Conservation (phyloP, 1,139 yeast genomes). For the Wickerhamomyces sp. region DNA sequence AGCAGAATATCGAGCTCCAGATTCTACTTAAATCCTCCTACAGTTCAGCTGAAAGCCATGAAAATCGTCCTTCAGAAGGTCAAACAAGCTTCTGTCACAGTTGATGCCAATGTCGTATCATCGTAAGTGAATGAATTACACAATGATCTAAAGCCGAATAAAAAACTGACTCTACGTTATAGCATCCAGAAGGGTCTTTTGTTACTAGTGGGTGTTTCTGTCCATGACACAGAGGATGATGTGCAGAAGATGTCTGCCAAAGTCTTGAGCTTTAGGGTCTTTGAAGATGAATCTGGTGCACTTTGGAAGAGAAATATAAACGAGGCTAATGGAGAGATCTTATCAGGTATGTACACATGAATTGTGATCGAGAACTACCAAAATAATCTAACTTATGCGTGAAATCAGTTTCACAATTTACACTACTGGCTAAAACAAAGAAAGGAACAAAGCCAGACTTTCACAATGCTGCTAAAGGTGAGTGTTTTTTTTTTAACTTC, state of each 20-base stretch:
- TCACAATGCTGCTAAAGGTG: conserved; percentile 79
- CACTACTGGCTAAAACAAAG: conserved; percentile 75
- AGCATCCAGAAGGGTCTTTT: conserved; percentile 67
- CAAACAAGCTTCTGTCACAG: conserved; percentile 81
- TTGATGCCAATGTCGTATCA: conserved; percentile 65
- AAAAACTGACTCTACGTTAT: neutral
- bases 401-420: conserved; percentile 72
- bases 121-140: conserved; percentile 37
- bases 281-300: conserved; percentile 59
- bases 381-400: neutral
- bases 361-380: too few relatives aligned
- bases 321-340: conserved; percentile 54
- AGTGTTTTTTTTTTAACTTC: conserved; percentile 1
- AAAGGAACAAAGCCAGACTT: conserved; percentile 95
- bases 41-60: conserved; percentile 50
- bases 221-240: conserved; percentile 71
- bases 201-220: conserved; percentile 79
- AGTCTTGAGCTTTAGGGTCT: conserved; percentile 58
- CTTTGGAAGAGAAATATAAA: conserved; percentile 56
- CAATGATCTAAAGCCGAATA: neutral
- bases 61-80: conserved; percentile 87
- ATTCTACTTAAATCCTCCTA: too few relatives aligned
- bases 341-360: conserved; percentile 35
- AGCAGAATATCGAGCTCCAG: too few relatives aligned
- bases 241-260: conserved; percentile 66